Conservation (phyloP, 2,329 filamentous ascomycete species). For the Didymellaceae sp. region DNA sequence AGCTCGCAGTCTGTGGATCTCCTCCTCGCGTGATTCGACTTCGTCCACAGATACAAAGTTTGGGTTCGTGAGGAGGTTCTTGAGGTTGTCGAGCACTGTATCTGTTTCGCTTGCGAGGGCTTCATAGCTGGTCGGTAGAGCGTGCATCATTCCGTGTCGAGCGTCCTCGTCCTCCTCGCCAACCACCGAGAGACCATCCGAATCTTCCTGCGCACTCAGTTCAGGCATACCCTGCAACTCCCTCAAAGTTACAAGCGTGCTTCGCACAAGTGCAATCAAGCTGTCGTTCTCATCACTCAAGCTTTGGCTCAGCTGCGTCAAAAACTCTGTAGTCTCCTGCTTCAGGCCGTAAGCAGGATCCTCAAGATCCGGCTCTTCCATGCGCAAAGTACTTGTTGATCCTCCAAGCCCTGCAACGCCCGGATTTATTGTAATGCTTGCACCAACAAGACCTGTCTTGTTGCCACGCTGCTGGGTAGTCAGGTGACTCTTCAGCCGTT, state of each 20-base stretch:
- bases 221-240: conserved; percentile 64
- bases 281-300: conserved; percentile 92
- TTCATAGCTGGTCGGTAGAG: conserved; percentile 68
- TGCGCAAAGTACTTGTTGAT: conserved; percentile 55
- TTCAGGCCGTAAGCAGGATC: conserved; percentile 72
- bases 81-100: conserved; percentile 78
- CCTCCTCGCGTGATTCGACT: conserved; percentile 88
- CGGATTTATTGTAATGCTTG: conserved; percentile 57
- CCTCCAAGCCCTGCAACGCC: conserved; percentile 36
- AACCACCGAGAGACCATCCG: conserved; percentile 35
- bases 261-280: conserved; percentile 73
- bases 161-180: conserved; percentile 42
- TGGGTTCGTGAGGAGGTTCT: conserved; percentile 87
- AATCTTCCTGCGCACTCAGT: conserved; percentile 32
- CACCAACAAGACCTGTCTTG: conserved; percentile 53
- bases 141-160: conserved; percentile 48
- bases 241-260: conserved; percentile 73
- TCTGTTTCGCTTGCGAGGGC: conserved; percentile 76
- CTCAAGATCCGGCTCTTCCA: conserved; percentile 59
- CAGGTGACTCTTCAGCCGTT: conserved; percentile 86
- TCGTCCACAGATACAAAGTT: conserved; percentile 96
- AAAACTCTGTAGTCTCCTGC: conserved; percentile 87
- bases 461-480: conserved; percentile 65
- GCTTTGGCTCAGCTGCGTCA: conserved; percentile 81
- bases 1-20: conserved; percentile 80